Conservation (phyloP, 805 yeast species). For the Ogataea allantospora region DNA sequence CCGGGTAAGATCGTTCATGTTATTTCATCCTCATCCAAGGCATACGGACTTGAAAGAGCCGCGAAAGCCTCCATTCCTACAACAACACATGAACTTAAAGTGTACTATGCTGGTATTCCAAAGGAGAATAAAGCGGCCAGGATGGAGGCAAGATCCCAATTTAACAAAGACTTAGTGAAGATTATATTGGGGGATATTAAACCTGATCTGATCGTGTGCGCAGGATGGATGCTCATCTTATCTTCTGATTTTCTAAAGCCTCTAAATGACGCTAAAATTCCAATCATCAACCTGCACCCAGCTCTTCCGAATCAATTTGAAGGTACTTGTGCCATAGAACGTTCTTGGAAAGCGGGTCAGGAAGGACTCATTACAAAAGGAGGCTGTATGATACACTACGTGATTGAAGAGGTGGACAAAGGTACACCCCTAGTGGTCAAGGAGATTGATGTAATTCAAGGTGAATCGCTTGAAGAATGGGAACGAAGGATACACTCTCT, state of each 20-base stretch:
- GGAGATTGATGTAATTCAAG: slow-evolving; percentile 67
- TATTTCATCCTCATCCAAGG: slow-evolving; percentile 80
- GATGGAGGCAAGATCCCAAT: slow-evolving; percentile 57
- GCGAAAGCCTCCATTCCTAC: slow-evolving; percentile 66
- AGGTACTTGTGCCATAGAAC: slow-evolving; percentile 94
- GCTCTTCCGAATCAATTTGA: slow-evolving; percentile 97
- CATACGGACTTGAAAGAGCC: slow-evolving; percentile 86
- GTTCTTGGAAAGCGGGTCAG: slow-evolving; percentile 96
- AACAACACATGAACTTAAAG: slow-evolving; percentile 64
- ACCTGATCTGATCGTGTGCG: slow-evolving; percentile 92
- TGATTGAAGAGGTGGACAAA: slow-evolving; percentile 92
- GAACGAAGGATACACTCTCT: slow-evolving; percentile 77
- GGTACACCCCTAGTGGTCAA: slow-evolving; percentile 88
- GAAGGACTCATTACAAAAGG: slow-evolving; percentile 71
- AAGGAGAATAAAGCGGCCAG: slow-evolving; percentile 65
- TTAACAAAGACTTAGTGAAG: slow-evolving; percentile 76
- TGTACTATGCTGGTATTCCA: slow-evolving; percentile 71
- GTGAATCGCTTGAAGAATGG: slow-evolving; percentile 76
- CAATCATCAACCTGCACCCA: slow-evolving; percentile 92
- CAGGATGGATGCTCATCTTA: slow-evolving; percentile 96
- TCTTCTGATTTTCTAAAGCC: slow-evolving; percentile 74
- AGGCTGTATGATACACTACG: slow-evolving; percentile 96
- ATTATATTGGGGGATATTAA: slow-evolving; percentile 51
- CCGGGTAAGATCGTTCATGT: slow-evolving; percentile 64
- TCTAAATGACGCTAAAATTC: slow-evolving; percentile 55